Evolutionary conservation across 2,329 filamentous ascomycete genomes (phyloP).

Genomic region (Colletotrichum noveboracense): DNA sequence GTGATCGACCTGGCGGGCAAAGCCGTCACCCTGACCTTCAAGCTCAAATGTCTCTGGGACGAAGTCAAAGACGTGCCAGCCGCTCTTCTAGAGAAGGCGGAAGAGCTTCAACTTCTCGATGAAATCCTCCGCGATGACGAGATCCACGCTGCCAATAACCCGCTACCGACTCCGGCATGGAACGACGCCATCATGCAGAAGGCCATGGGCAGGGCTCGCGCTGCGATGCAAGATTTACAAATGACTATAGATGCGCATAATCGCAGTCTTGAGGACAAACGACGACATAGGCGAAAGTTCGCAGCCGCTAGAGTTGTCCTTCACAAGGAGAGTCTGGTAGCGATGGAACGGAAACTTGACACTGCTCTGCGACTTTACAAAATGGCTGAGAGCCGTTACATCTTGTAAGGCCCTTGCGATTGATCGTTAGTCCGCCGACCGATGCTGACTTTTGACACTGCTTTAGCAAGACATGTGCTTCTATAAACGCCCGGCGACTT

Average conservation of each 20-base stretch:
- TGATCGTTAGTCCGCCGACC: too few relatives aligned
- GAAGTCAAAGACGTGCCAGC: constrained; percentile 20
- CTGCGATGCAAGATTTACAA: not conserved
- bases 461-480: too few relatives aligned
- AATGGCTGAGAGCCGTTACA: constrained; percentile 22
- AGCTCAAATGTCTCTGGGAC: constrained; percentile 15
- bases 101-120: not conserved
- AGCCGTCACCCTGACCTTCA: constrained; percentile 15
- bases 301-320: constrained; percentile 23
- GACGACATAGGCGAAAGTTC: constrained; percentile 20
- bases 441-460: too few relatives aligned
- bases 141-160: not conserved
- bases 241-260: not conserved
- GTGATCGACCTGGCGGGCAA: constrained; percentile 15
- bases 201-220: not conserved
- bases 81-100: not conserved
- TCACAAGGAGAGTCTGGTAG: constrained; percentile 24
- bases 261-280: constrained; percentile 17
- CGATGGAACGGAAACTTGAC: constrained; percentile 19
- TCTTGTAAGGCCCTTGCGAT: constrained; percentile 17
- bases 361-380: constrained; percentile 21
- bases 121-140: not conserved
- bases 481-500: too few relatives aligned
- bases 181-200: not conserved
- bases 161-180: not conserved